Conservation (phyloP, 352 stramenopile genomes). For the Pythium monospermum region DNA sequence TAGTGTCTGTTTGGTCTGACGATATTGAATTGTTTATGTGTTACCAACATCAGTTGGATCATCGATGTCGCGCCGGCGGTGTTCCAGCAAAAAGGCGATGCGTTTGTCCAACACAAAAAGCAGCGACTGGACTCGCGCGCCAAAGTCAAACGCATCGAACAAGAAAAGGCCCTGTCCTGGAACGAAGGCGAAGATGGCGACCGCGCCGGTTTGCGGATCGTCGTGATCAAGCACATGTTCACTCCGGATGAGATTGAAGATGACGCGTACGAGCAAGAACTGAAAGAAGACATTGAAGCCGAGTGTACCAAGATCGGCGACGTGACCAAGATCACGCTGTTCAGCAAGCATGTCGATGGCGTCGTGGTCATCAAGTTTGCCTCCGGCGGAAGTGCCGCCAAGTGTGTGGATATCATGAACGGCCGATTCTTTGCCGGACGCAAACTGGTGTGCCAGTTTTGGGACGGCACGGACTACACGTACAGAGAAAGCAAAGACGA, state of each 20-base stretch:
- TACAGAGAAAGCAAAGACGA: conserved; percentile 70
- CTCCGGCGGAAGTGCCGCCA: conserved; percentile 74
- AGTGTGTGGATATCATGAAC: conserved; percentile 88
- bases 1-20: neutral
- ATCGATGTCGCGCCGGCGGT: conserved; percentile 72
- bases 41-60: conserved; percentile 64
- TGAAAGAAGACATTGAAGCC: conserved; percentile 73
- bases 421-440: conserved; percentile 84
- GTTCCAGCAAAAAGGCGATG: conserved; percentile 88
- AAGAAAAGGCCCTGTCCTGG: conserved; percentile 92
- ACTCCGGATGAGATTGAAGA: conserved; percentile 85
- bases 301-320: conserved; percentile 88
- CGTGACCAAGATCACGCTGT: conserved; percentile 92
- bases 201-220: conserved; percentile 90
- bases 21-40: neutral
- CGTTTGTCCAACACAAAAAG: conserved; percentile 77
- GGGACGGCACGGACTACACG: conserved; percentile 95
- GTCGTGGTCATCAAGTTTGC: conserved; percentile 95
- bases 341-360: conserved; percentile 88
- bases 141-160: conserved; percentile 86
- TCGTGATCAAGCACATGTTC: conserved; percentile 97
- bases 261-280: conserved; percentile 56
- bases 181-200: conserved; percentile 93
- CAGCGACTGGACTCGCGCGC: conserved; percentile 73
- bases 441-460: conserved; percentile 89